Percentiles rank a stretch among this genome's conserved stretches.
These are phyloP conservation scores for Spatholobus suberectus DNA, from an alignment of 306 rosid species.

Conservation along the genomic window DNA sequence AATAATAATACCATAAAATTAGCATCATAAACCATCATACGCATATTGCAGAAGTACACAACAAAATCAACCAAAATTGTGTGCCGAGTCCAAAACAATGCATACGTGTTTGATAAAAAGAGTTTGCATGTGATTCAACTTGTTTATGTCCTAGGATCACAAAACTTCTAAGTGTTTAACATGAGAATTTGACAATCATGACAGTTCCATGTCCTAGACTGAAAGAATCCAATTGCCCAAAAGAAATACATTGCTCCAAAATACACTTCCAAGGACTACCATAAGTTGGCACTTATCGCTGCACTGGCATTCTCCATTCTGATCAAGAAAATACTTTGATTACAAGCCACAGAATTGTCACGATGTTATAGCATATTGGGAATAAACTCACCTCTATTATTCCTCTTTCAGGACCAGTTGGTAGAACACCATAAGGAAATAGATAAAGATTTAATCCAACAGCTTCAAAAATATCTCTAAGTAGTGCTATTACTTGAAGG, in stretches of 20 bases:
- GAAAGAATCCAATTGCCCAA: constrained; percentile 16
- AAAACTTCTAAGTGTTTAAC: background rate
- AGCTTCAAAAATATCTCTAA: constrained; percentile 93
- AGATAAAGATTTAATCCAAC: constrained; percentile 90
- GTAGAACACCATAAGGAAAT: constrained; percentile 96
- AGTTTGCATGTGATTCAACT: background rate
- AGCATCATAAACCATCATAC: background rate
- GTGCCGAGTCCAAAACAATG: constrained; percentile 6
- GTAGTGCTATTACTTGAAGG: constrained; percentile 96
- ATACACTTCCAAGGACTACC: constrained; percentile 15
- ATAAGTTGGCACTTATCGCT: constrained; percentile 5
- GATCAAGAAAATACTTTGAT: constrained; percentile 22
- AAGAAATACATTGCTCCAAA: constrained; percentile 1
- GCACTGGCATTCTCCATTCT: constrained; percentile 14
- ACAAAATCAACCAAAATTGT: constrained; percentile 1
- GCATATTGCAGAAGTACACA: background rate
- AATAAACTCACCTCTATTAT: constrained; percentile 84
- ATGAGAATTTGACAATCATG: constrained; percentile 18
- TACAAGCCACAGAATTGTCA: constrained; percentile 17
- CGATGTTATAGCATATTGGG: constrained; percentile 19
- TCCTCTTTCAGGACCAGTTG: constrained; percentile 96
- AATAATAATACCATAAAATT: background rate
- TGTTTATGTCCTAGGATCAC: background rate
- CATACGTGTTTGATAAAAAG: background rate
- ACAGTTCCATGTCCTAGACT: background rate